phyloP scores from a whole-genome alignment of 2,329 filamentous ascomycete genomes.

The Xylariaceae sp. region DNA sequence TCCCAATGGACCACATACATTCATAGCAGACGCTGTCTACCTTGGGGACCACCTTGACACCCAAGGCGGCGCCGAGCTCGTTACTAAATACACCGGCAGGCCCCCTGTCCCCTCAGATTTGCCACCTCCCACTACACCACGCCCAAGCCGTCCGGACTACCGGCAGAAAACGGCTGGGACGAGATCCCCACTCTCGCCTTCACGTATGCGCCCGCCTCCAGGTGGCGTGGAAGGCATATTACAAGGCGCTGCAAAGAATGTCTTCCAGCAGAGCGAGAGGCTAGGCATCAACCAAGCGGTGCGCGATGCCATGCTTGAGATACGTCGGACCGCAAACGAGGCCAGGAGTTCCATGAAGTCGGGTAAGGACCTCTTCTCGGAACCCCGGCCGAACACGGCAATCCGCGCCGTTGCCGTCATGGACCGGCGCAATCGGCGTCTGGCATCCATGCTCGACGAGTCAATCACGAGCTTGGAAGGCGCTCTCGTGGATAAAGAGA shows the following conservation, averaged over 20 bases:
- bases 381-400: conserved; percentile 27
- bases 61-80: conserved; percentile 60
- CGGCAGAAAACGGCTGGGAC: conserved; percentile 39
- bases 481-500: conserved; percentile 50
- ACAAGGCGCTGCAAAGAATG: conserved; percentile 71
- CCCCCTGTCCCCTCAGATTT: conserved; percentile 35
- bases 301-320: conserved; percentile 76
- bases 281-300: conserved; percentile 78
- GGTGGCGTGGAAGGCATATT: conserved; percentile 66
- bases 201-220: conserved; percentile 49
- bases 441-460: conserved; percentile 66
- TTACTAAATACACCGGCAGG: conserved; percentile 66
- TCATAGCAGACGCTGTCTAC: conserved; percentile 82
- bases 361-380: conserved; percentile 33
- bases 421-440: conserved; percentile 61
- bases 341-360: conserved; percentile 42
- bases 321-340: conserved; percentile 70
- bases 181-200: conserved; percentile 45
- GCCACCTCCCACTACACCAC: conserved; percentile 33
- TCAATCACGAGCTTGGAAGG: conserved; percentile 61
- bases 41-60: conserved; percentile 61
- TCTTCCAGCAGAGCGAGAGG: conserved; percentile 69
- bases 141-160: conserved; percentile 34
- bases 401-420: conserved; percentile 45
- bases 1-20: conserved; percentile 66